Evolutionary conservation across 495 filamentous ascomycete species (phyloP).

Genomic region (Podospora appendiculata): DNA sequence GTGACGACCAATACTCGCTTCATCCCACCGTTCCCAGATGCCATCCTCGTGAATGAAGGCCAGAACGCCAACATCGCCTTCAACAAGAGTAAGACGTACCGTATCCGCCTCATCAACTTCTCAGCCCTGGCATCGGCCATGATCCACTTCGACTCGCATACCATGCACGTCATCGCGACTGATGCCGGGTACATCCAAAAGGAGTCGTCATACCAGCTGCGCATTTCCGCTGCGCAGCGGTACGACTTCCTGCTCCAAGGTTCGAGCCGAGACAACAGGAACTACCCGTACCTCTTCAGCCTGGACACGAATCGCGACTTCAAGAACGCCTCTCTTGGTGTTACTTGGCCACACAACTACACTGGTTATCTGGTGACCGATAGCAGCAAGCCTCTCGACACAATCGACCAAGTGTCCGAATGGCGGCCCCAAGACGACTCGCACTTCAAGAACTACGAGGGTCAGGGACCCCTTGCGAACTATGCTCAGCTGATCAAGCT

Average conservation of each 20-base stretch:
- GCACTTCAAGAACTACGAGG: conserved; percentile 50
- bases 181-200: conserved; percentile 35
- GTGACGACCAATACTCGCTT: conserved; percentile 41
- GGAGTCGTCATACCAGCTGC: conserved; percentile 25
- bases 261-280: conserved; percentile 29
- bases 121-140: conserved; percentile 53
- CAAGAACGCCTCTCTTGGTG: conserved; percentile 18
- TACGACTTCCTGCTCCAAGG: conserved; percentile 49
- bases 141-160: conserved; percentile 56
- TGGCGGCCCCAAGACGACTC: conserved; percentile 61
- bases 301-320: conserved; percentile 41
- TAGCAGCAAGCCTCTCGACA: conserved; percentile 40
- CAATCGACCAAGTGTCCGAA: conserved; percentile 36
- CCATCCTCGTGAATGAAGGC: conserved; percentile 60
- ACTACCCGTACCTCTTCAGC: conserved; percentile 50
- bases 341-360: conserved; percentile 30
- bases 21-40: conserved; percentile 53
- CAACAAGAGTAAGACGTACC: conserved; percentile 65
- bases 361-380: conserved; percentile 61
- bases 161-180: conserved; percentile 52
- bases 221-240: conserved; percentile 54
- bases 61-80: conserved; percentile 50
- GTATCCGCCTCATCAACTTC: conserved; percentile 68
- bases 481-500: conserved; percentile 49
- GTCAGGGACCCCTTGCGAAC: conserved; percentile 32